Conservation (phyloP, 768 basidiomycete species). For the Lentinula sp. region DNA sequence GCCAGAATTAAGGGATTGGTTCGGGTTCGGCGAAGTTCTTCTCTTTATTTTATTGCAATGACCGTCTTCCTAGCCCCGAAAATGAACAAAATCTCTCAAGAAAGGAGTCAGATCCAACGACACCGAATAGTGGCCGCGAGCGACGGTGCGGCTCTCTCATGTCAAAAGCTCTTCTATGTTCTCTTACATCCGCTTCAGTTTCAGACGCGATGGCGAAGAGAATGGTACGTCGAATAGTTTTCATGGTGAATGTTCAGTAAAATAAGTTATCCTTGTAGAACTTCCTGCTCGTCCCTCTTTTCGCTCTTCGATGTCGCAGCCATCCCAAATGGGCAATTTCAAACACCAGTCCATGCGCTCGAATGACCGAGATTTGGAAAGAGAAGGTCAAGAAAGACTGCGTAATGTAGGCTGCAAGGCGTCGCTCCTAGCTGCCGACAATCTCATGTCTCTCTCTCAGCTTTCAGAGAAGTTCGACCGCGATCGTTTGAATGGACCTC, state of each 20-base stretch:
- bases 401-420: conserved; percentile 56
- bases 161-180: conserved; percentile 6
- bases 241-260: neutral
- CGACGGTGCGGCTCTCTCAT: conserved; percentile 44
- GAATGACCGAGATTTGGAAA: conserved; percentile 59
- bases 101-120: conserved; percentile 62
- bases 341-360: conserved; percentile 80
- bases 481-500: conserved; percentile 59
- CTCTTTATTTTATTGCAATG: conserved; percentile 16
- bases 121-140: conserved; percentile 52
- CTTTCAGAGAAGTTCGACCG: conserved; percentile 86
- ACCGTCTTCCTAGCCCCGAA: conserved; percentile 36
- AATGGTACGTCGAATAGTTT: conserved; percentile 37
- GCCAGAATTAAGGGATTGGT: conserved; percentile 84
- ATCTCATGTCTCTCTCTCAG: conserved; percentile 28
- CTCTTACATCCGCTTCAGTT: conserved; percentile 34
- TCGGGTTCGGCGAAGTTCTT: conserved; percentile 56
- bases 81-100: conserved; percentile 60
- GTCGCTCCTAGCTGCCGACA: conserved; percentile 3
- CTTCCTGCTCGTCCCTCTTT: conserved; percentile 59
- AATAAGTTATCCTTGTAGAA: conserved; percentile 25
- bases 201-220: conserved; percentile 73
- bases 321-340: conserved; percentile 91
- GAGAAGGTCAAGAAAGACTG: conserved; percentile 73
- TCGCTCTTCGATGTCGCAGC: conserved; percentile 67